Evolutionary conservation across 768 basidiomycete species (phyloP).

Genomic region (Albatrellus ellisii): DNA sequence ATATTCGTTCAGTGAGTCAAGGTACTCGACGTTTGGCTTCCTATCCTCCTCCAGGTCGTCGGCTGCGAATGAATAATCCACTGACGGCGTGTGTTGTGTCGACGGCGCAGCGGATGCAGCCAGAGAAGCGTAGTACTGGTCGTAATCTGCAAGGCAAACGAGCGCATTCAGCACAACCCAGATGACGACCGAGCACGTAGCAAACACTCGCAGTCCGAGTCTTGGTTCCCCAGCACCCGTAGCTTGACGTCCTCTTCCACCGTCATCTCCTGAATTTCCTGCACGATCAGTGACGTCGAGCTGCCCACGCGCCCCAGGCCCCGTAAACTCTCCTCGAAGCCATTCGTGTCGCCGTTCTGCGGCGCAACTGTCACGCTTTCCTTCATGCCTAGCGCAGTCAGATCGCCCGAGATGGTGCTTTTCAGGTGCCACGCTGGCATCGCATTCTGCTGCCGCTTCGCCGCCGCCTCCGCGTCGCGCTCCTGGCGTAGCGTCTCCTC

Average conservation of each 20-base stretch:
- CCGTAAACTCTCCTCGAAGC: slow-evolving; percentile 50
- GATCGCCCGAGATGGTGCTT: slow-evolving; percentile 87
- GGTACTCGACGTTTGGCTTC: slow-evolving; percentile 52
- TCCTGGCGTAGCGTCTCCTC: slow-evolving; percentile 61
- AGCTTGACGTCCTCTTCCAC: slow-evolving; percentile 31
- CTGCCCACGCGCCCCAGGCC: slow-evolving; percentile 34
- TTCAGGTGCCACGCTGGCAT: slow-evolving; percentile 93
- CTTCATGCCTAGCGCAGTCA: slow-evolving; percentile 76
- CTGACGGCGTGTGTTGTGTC: slow-evolving; percentile 40
- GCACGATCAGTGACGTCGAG: slow-evolving; percentile 28
- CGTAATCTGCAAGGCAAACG: slow-evolving; percentile 45
- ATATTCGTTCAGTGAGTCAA: slow-evolving; percentile 60
- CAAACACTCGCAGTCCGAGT: slow-evolving; percentile 50
- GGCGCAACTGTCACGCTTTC: slow-evolving; percentile 38
- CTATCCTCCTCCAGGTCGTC: slow-evolving; percentile 55
- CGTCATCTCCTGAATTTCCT: slow-evolving; percentile 16
- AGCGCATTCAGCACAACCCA: no score
- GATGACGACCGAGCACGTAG: no score
- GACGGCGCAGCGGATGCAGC: slow-evolving; percentile 51
- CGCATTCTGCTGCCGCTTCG: slow-evolving; percentile 81
- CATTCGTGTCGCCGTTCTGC: slow-evolving; percentile 17
- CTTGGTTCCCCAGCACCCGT: slow-evolving; percentile 29
- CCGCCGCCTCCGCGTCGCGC: slow-evolving; percentile 69
- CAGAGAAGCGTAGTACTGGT: slow-evolving; percentile 72
- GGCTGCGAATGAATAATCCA: slow-evolving; percentile 31